These are phyloP conservation scores for Boletus sp. DNA, from an alignment of 768 basidiomycete species.

Conservation along the genomic window DNA sequence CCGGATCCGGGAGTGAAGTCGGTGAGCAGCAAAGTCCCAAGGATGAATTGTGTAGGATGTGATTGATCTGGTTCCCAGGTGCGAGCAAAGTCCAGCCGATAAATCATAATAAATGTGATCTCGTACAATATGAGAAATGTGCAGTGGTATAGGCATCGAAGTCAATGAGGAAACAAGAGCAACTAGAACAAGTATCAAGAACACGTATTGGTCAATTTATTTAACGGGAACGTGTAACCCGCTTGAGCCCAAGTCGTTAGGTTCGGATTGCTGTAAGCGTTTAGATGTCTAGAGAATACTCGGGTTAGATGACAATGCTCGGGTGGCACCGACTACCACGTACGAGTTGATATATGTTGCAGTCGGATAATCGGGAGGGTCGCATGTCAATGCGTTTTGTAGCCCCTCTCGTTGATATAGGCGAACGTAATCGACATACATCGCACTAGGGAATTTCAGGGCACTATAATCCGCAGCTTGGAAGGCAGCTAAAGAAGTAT, in stretches of 20 bases:
- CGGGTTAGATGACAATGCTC: conserved; percentile 4
- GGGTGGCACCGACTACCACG: conserved; percentile 14
- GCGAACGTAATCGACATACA: conserved; percentile 89
- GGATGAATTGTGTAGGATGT: conserved; percentile 13
- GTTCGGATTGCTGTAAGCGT: conserved; percentile 77
- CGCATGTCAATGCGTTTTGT: conserved; percentile 70
- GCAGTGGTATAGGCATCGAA: conserved; percentile 15
- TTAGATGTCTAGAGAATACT: conserved; percentile 29
- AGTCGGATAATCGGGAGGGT: conserved; percentile 78
- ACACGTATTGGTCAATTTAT: conserved; percentile 35
- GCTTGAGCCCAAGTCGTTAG: conserved; percentile 82
- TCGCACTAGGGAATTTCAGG: conserved; percentile 71
- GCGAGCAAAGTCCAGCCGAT: conserved; percentile 15
- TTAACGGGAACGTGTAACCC: conserved; percentile 73
- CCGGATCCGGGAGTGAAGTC: background rate
- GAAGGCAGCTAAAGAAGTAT: conserved; percentile 51
- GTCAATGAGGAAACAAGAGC: conserved; percentile 5
- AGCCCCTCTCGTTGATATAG: conserved; percentile 77
- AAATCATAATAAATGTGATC: conserved; percentile 25
- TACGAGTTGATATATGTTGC: conserved; percentile 71
- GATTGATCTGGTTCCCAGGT: conserved; percentile 2
- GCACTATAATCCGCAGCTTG: conserved; percentile 68
- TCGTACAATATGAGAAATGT: conserved; percentile 26
- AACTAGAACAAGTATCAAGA: conserved; percentile 13
- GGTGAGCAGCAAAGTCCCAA: background rate